A percentile compares a stretch with the other conserved stretches of the same genome.
phyloP scores from a whole-genome alignment of 2,329 filamentous ascomycete genomes.

The Fusarium anguioides region DNA sequence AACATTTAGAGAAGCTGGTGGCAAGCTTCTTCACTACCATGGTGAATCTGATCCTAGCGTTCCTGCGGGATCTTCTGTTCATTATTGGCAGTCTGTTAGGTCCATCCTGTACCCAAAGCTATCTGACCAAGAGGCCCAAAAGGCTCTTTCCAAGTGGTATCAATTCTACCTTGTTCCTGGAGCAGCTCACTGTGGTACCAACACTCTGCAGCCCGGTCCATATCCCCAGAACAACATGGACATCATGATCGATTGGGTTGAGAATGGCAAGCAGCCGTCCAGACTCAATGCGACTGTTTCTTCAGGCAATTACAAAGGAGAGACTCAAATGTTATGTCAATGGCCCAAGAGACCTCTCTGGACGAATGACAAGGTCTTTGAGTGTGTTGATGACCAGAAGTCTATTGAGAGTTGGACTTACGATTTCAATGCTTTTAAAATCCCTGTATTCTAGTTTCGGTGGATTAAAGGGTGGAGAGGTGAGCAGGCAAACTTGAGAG shows the following conservation, averaged over 20 bases:
- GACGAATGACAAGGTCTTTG: neutral
- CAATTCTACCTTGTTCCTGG: constrained; percentile 8
- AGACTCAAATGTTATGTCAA: constrained; percentile 8
- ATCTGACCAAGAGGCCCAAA: neutral
- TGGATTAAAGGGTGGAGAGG: neutral
- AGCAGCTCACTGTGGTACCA: constrained; percentile 1
- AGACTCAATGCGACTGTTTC: neutral
- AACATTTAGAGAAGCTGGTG: neutral
- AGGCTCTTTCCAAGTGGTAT: constrained; percentile 1
- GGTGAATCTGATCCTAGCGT: neutral
- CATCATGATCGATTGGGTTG: constrained; percentile 5
- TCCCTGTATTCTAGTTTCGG: neutral
- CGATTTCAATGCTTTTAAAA: neutral
- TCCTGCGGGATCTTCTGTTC: neutral
- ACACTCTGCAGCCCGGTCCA: constrained; percentile 1
- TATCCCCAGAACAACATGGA: constrained; percentile 11
- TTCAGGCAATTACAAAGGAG: neutral
- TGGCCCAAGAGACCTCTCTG: constrained; percentile 3
- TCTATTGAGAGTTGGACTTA: constrained; percentile 4
- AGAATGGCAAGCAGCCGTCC: neutral
- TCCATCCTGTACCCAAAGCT: neutral
- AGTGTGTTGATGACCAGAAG: neutral
- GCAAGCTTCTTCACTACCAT: constrained; percentile 8
- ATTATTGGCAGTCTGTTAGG: constrained; percentile 7
- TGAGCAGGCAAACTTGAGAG: neutral